Percentiles rank a stretch among this genome's conserved stretches.
These are phyloP conservation scores for Kitagawia praeruptora DNA, from an alignment of 129 eudicot genomes.

Conservation along the genomic window DNA sequence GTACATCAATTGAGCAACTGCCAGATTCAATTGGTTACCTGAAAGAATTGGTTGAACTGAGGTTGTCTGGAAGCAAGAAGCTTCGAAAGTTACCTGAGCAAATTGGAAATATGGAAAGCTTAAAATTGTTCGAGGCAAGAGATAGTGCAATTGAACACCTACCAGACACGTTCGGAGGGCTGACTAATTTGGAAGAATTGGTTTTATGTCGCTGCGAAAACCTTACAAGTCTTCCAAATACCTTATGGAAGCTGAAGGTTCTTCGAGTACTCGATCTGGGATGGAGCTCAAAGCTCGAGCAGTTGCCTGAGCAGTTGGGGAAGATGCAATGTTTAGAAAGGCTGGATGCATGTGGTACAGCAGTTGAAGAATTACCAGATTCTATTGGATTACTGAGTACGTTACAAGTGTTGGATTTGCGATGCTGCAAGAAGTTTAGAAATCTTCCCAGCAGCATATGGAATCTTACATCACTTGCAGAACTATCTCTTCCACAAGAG, in stretches of 20 bases:
- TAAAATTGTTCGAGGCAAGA: not conserved
- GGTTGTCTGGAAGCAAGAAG: not conserved
- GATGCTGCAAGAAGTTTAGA: not conserved
- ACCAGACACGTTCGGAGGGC: not conserved
- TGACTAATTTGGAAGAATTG: not conserved
- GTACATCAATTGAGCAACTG: not conserved
- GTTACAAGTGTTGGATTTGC: not conserved
- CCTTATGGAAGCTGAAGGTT: not conserved
- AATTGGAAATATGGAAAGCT: not conserved
- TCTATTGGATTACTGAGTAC: not conserved
- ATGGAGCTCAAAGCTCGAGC: not conserved
- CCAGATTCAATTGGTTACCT: not conserved
- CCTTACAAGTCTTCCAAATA: not conserved
- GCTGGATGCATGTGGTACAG: not conserved
- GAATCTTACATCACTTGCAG: not conserved
- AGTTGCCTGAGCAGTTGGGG: not conserved
- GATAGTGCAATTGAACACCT: not conserved
- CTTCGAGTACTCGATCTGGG: not conserved
- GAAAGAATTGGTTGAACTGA: not conserved
- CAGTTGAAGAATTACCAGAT: not conserved
- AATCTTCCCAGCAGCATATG: not conserved
- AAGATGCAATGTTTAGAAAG: not conserved
- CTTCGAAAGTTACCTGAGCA: not conserved
- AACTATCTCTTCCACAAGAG: not conserved
- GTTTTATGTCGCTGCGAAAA: no score